These are phyloP conservation scores for Asterochloris sp. DNA, from an alignment of 139 green algal genomes.

Conservation along the genomic window DNA sequence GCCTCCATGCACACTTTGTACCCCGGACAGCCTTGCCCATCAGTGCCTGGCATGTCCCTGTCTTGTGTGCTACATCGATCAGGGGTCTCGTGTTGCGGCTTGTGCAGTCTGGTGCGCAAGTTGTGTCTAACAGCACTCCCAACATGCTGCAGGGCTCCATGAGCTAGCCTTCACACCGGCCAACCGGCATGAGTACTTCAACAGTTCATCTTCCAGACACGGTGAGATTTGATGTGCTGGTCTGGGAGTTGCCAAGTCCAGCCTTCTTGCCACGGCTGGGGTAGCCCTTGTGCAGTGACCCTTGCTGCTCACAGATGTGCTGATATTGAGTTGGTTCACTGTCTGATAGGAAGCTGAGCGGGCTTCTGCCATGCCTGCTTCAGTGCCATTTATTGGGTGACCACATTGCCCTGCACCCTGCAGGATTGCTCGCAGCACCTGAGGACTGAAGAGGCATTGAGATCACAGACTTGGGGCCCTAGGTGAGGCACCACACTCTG, in stretches of 20 bases:
- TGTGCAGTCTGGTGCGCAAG: not conserved
- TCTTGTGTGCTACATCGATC: slow-evolving; percentile 23
- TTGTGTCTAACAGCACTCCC: slow-evolving; percentile 14
- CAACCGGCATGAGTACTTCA: not conserved
- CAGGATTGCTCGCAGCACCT: not conserved
- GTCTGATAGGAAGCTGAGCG: slow-evolving; percentile 37
- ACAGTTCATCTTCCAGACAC: not conserved
- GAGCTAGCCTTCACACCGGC: not conserved
- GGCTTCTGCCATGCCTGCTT: slow-evolving; percentile 14
- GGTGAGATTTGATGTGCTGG: not conserved
- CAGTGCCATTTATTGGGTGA: not conserved
- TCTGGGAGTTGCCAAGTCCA: not conserved
- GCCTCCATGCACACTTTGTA: not conserved
- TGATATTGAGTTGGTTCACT: slow-evolving; percentile 21
- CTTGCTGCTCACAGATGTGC: slow-evolving; percentile 34
- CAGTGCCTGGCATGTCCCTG: slow-evolving; percentile 26
- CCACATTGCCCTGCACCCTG: not conserved
- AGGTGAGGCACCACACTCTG: not conserved
- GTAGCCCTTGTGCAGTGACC: slow-evolving; percentile 30
- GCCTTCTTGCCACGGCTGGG: slow-evolving; percentile 41
- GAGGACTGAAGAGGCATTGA: not conserved
- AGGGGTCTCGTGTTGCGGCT: slow-evolving; percentile 22
- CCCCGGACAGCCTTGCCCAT: slow-evolving; percentile 17
- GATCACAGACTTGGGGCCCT: not conserved
- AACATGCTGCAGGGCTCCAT: not conserved